A percentile compares a stretch with the other conserved stretches of the same genome.
Evolutionary conservation across 1,284 basidiomycete genomes (phyloP).

Genomic region (Irpex lacteus): DNA sequence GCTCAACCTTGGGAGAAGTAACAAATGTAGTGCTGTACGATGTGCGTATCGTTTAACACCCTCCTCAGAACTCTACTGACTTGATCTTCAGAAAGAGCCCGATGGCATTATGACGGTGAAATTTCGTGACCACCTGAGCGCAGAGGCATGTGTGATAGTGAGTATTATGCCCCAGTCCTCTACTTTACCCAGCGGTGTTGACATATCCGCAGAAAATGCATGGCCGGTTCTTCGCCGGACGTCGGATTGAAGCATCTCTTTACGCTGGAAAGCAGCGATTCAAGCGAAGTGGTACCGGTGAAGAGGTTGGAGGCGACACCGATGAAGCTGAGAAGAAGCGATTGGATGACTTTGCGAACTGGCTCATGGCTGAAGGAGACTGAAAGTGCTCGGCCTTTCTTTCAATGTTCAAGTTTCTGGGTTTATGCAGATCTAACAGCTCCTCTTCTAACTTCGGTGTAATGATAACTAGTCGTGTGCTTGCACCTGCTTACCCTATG

Average conservation of each 20-base stretch:
- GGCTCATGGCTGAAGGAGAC: conserved; percentile 79
- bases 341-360: conserved; percentile 84
- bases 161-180: conserved; percentile 29
- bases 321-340: conserved; percentile 80
- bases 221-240: conserved; percentile 88
- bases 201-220: conserved; percentile 82
- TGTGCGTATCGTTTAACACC: conserved; percentile 48
- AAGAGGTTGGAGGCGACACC: conserved; percentile 57
- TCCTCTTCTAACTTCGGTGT: too few relatives aligned
- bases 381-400: conserved; percentile 25
- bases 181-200: background rate
- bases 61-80: conserved; percentile 7
- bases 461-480: too few relatives aligned
- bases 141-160: conserved; percentile 86
- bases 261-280: conserved; percentile 83
- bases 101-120: conserved; percentile 97
- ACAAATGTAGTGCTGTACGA: conserved; percentile 97
- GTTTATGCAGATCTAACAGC: too few relatives aligned
- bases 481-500: too few relatives aligned
- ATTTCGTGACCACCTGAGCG: conserved; percentile 85
- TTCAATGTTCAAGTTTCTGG: too few relatives aligned
- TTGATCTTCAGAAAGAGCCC: conserved; percentile 69
- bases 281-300: conserved; percentile 64
- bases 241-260: conserved; percentile 78
- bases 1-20: conserved; percentile 87